Evolutionary conservation across 345 rosid species (phyloP).

Genomic region (Camelina sativa): DNA sequence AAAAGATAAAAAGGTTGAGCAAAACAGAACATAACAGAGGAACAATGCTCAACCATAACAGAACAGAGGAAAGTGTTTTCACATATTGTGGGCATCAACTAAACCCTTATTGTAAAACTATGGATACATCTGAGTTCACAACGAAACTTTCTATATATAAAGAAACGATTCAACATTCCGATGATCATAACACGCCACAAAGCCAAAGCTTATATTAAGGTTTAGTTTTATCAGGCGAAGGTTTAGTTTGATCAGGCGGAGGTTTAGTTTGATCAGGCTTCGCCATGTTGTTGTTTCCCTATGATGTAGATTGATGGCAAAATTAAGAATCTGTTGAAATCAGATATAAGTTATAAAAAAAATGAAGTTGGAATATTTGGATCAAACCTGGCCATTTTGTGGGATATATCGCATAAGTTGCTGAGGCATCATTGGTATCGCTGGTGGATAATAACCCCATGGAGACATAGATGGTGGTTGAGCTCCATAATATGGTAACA

Average conservation of each 20-base stretch:
- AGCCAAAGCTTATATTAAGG: conserved; percentile 2
- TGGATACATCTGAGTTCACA: not conserved
- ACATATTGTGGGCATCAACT: not conserved
- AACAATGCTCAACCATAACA: not conserved
- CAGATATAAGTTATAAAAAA: not conserved
- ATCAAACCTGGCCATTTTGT: conserved; percentile 26
- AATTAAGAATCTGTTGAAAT: conserved; percentile 1
- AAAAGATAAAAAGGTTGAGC: not conserved
- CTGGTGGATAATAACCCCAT: conserved; percentile 30
- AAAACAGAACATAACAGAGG: conserved; percentile 19
- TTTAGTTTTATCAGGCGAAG: conserved; percentile 14
- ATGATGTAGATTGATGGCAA: not conserved
- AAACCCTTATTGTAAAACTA: not conserved
- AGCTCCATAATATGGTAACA: conserved; percentile 25
- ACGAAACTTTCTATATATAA: not conserved
- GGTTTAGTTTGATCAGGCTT: conserved; percentile 11
- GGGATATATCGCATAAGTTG: conserved; percentile 20
- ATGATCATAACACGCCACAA: not conserved
- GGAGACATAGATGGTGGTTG: conserved; percentile 30
- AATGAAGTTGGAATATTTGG: not conserved
- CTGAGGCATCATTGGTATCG: conserved; percentile 14
- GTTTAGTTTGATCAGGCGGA: conserved; percentile 15
- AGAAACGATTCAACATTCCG: not conserved
- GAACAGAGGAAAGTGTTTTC: conserved; percentile 16
- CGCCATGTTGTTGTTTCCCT: conserved; percentile 1